These are phyloP conservation scores for Carpinus viminea DNA, from an alignment of 306 rosid genomes.

Conservation along the genomic window DNA sequence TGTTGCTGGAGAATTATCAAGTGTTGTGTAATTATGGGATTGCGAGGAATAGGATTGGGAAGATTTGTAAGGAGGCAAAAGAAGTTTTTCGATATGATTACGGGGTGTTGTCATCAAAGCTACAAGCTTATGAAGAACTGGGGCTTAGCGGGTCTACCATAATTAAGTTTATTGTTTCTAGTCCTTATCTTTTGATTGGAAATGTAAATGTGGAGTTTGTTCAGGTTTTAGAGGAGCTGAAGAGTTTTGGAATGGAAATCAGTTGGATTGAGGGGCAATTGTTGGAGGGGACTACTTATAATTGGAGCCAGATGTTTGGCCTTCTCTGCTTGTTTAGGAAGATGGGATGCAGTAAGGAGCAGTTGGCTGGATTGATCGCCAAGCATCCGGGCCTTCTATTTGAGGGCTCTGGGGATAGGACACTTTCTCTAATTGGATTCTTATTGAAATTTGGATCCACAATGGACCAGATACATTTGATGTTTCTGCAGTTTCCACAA, in stretches of 20 bases:
- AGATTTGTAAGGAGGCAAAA: conserved; percentile 47
- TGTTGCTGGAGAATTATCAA: conserved; percentile 62
- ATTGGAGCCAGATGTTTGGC: conserved; percentile 59
- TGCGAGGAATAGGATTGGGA: conserved; percentile 54
- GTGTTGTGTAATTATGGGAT: conserved; percentile 61
- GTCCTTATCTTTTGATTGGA: conserved; percentile 69
- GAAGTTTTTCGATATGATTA: conserved; percentile 42
- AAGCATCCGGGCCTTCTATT: conserved; percentile 52
- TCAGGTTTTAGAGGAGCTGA: conserved; percentile 51
- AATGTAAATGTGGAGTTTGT: conserved; percentile 45
- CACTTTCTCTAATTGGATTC: conserved; percentile 53
- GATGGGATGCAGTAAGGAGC: conserved; percentile 41
- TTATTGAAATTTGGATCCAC: conserved; percentile 61
- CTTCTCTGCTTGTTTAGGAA: conserved; percentile 45
- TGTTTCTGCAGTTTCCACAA: conserved; percentile 61
- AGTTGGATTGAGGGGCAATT: conserved; percentile 50
- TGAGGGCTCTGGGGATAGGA: conserved; percentile 61
- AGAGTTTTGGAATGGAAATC: conserved; percentile 43
- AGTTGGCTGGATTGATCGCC: conserved; percentile 39
- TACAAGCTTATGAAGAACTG: conserved; percentile 52
- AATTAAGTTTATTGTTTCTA: conserved; percentile 37
- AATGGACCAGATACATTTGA: conserved; percentile 36
- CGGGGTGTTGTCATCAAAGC: conserved; percentile 58
- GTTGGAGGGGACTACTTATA: conserved; percentile 40
- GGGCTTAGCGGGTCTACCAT: conserved; percentile 39